These are phyloP conservation scores for Talaromyces nanjingensis DNA, from an alignment of 495 filamentous ascomycete species.

Conservation along the genomic window DNA sequence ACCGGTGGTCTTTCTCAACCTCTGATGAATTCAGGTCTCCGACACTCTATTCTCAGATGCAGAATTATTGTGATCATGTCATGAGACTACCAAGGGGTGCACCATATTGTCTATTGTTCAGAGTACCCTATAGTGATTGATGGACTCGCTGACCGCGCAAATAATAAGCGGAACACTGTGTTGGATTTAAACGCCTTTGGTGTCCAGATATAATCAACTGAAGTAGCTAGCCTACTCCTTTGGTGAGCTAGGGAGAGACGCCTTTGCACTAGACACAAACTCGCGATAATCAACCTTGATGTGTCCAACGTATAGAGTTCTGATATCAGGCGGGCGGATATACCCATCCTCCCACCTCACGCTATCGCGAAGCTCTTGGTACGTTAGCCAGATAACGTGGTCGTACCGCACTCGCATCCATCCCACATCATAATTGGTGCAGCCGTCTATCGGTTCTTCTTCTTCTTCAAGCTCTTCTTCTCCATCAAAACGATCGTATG, in stretches of 20 bases:
- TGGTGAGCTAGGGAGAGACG: not conserved
- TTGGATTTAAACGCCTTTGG: too few species aligned
- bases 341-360: not conserved
- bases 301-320: not conserved
- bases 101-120: too few species aligned
- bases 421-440: not conserved
- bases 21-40: too few species aligned
- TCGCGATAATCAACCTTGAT: not conserved
- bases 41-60: too few species aligned
- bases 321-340: not conserved
- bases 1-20: too few species aligned
- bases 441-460: not conserved
- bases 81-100: too few species aligned
- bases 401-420: not conserved
- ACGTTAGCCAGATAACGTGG: not conserved
- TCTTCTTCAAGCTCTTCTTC: not conserved
- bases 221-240: too few species aligned
- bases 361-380: not conserved
- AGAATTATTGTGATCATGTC: too few species aligned
- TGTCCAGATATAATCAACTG: too few species aligned
- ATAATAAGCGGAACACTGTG: too few species aligned
- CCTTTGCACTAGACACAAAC: not conserved
- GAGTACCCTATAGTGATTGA: too few species aligned
- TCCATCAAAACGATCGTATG: not conserved
- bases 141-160: too few species aligned